These are phyloP conservation scores for Colletotrichum gigasporum DNA, from an alignment of 2,329 filamentous ascomycete genomes.

Conservation along the genomic window DNA sequence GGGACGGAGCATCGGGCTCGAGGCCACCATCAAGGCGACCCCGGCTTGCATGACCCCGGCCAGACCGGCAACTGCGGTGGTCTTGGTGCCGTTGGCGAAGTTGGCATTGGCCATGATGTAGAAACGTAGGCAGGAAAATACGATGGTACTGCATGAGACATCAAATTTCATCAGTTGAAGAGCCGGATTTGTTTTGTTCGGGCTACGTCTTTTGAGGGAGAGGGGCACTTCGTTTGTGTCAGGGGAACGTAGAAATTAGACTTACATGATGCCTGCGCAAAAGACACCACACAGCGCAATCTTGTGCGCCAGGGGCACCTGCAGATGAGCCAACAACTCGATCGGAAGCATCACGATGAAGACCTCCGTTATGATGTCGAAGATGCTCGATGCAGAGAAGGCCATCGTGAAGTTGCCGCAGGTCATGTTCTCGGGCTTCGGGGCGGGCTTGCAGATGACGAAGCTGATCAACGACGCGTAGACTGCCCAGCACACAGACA, in stretches of 20 bases:
- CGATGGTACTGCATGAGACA: constrained; percentile 22
- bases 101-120: constrained; percentile 29
- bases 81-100: constrained; percentile 29
- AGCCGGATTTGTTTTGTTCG: no score
- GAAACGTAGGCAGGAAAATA: constrained; percentile 32
- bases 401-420: constrained; percentile 29
- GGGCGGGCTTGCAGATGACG: constrained; percentile 47
- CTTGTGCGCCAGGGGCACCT: constrained; percentile 30
- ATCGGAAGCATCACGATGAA: constrained; percentile 32
- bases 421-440: constrained; percentile 42
- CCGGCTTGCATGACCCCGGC: constrained; percentile 30
- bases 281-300: constrained; percentile 31
- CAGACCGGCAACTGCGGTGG: constrained; percentile 19
- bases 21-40: constrained; percentile 33
- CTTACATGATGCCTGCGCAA: constrained; percentile 32
- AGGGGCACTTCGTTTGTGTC: no score
- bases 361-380: constrained; percentile 36
- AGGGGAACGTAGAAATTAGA: no score
- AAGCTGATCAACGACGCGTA: constrained; percentile 7
- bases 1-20: constrained; percentile 33
- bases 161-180: no score
- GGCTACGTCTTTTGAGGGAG: no score
- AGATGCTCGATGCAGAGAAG: constrained; percentile 31
- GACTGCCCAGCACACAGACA: constrained; percentile 1
- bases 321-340: constrained; percentile 25